Conservation (phyloP, 371 early-diverging fungal genomes). For the Mucor mucedo region DNA sequence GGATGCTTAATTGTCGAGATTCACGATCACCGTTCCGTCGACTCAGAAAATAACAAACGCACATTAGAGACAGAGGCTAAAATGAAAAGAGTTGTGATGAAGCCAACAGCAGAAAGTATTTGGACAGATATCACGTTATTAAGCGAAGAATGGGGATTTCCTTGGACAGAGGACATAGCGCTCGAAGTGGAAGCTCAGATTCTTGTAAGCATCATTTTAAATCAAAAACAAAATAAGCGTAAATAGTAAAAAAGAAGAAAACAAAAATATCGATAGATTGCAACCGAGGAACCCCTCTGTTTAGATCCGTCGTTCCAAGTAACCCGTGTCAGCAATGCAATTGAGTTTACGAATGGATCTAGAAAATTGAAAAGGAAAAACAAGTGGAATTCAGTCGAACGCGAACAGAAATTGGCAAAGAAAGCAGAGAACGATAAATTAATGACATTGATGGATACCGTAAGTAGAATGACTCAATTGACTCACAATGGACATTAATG, state of each 20-base stretch:
- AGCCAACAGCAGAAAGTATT: constrained; percentile 61
- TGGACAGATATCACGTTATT: constrained; percentile 65
- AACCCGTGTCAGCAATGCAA: constrained; percentile 61
- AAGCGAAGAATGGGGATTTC: constrained; percentile 59
- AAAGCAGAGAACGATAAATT: constrained; percentile 63
- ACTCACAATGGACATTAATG: not conserved
- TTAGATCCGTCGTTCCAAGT: constrained; percentile 66
- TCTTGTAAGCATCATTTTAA: constrained; percentile 42
- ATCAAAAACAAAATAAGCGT: not conserved
- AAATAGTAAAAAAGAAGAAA: not conserved
- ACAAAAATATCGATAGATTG: constrained; percentile 41
- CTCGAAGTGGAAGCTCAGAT: constrained; percentile 63
- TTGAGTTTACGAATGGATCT: constrained; percentile 44
- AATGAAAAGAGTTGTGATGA: constrained; percentile 55
- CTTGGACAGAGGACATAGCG: constrained; percentile 57
- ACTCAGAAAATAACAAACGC: constrained; percentile 10
- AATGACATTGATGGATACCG: constrained; percentile 68
- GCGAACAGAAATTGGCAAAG: constrained; percentile 63
- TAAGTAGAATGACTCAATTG: constrained; percentile 22
- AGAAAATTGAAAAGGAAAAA: constrained; percentile 53
- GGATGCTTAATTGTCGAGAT: constrained; percentile 65
- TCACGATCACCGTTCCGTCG: constrained; percentile 53
- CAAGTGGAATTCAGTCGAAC: constrained; percentile 66
- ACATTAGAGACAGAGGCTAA: constrained; percentile 5
- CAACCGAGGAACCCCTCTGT: constrained; percentile 63